A percentile compares a stretch with the other conserved stretches of the same genome.
Conservation (phyloP, 306 rosid species). For the Quercus aquifolioides region DNA sequence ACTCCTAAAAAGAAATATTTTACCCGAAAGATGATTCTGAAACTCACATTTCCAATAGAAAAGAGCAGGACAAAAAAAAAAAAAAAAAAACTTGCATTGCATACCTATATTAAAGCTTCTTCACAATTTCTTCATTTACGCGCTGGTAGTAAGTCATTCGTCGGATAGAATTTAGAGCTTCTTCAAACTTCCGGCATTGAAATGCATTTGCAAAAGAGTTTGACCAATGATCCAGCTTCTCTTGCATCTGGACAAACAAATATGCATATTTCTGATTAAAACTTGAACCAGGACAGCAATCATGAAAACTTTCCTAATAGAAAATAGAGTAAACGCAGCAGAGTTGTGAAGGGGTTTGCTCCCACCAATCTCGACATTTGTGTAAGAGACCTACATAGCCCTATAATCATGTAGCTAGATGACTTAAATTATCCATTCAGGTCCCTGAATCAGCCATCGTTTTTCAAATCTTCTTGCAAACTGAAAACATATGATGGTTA, state of each 20-base stretch:
- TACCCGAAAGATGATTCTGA: conserved; percentile 2
- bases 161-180: conserved; percentile 58
- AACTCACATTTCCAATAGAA: not conserved
- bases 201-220: conserved; percentile 52
- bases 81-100: not conserved
- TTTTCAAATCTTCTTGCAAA: not conserved
- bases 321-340: not conserved
- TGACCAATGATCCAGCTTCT: conserved; percentile 69
- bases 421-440: not conserved
- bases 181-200: conserved; percentile 45
- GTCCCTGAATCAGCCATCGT: not conserved
- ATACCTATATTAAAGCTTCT: conserved; percentile 61
- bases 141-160: conserved; percentile 86
- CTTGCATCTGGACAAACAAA: conserved; percentile 64
- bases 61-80: not conserved
- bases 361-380: not conserved
- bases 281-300: conserved; percentile 5
- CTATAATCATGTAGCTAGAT: not conserved
- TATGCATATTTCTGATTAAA: conserved; percentile 2
- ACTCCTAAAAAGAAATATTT: not conserved
- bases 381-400: not conserved
- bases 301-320: conserved; percentile 14
- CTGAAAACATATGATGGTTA: not conserved
- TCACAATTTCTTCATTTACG: conserved; percentile 68
- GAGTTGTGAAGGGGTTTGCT: not conserved